phyloP scores from a whole-genome alignment of 2,329 filamentous ascomycete species.

The Fusarium sp. region DNA sequence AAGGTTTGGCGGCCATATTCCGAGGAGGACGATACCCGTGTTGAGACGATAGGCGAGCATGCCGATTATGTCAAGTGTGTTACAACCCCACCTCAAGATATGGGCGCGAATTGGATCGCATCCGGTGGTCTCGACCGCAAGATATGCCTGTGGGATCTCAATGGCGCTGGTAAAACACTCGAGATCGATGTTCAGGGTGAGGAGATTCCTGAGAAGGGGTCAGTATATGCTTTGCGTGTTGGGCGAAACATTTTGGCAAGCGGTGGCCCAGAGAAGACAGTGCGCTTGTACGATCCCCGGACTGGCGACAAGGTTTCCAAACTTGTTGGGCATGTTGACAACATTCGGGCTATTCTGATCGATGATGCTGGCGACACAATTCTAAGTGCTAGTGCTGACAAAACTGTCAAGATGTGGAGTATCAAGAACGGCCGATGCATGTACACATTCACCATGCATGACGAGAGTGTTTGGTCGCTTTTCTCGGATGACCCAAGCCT shows the following conservation, averaged over 20 bases:
- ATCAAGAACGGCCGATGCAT: conserved; percentile 95
- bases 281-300: conserved; percentile 90
- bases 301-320: conserved; percentile 93
- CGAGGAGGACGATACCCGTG: conserved; percentile 63
- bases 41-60: conserved; percentile 87
- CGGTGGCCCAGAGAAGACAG: conserved; percentile 92
- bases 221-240: conserved; percentile 89
- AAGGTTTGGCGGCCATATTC: conserved; percentile 88
- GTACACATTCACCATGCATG: conserved; percentile 99
- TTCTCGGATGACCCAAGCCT: conserved; percentile 89
- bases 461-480: conserved; percentile 96
- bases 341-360: conserved; percentile 89
- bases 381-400: conserved; percentile 93
- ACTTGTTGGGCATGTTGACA: conserved; percentile 96
- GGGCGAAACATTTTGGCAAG: conserved; percentile 87
- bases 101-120: conserved; percentile 84
- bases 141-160: conserved; percentile 93
- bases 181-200: conserved; percentile 89
- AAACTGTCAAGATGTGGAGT: conserved; percentile 98
- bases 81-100: conserved; percentile 74
- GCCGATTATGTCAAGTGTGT: conserved; percentile 97
- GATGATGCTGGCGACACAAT: conserved; percentile 91
- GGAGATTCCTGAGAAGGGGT: conserved; percentile 89
- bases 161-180: conserved; percentile 85
- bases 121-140: conserved; percentile 94